Base-by-base conservation (phyloP, 192 early-diverging fungal genomes). In the Funneliformis mosseae region DNA sequence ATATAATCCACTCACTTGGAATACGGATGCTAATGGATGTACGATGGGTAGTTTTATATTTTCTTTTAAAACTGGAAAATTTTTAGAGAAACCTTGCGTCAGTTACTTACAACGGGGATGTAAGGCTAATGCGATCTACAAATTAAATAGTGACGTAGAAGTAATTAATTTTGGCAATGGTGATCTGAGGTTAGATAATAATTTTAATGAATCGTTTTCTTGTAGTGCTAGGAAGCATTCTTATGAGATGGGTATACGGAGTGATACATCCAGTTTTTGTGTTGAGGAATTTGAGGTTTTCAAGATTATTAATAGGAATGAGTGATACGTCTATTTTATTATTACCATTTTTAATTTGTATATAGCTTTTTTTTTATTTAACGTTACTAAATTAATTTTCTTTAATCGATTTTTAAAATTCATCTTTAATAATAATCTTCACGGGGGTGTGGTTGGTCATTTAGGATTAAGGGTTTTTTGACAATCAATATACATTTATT, bases 1-100 rank as follows among this genome's bases (percentile, higher is more conserved):
- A 14, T 69, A 69, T 41, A 69, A 69, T 69, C 67, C 67, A 69
- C 67, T 69, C 28, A 33, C 27, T 7, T 69, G 67, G 67, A 69
- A 41, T 69, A 4, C 18, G 18, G 28, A 14, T 18, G 18, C 67
- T 18, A 9, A 41, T 69, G 67, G 67, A 14, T 9, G 28, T 39
- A 69, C 67, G 9, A 21, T 39, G 39, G n/a, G 28, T 21, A 69
- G 67, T 69, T 69, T 69, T 69, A 69, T 69, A 18, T 69, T 69
- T 41, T 69, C 67, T 7, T 69, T 69, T 55, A 55, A 55, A 55
- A 55, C 4, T 55, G 50, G 50, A 55, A 4, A 55, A 21, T 18
- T 33, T 33, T 33, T 5, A 18, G 4, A 21, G 6, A 5, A 18
- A 12, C 16, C 18, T 55, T 55, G 50, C 16, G 50, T 55, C 21